Percentiles rank a stretch among this genome's conserved stretches.
These are phyloP conservation scores for Retiboletus flavoniger DNA, from an alignment of 1,284 basidiomycete species.

Conservation along the genomic window DNA sequence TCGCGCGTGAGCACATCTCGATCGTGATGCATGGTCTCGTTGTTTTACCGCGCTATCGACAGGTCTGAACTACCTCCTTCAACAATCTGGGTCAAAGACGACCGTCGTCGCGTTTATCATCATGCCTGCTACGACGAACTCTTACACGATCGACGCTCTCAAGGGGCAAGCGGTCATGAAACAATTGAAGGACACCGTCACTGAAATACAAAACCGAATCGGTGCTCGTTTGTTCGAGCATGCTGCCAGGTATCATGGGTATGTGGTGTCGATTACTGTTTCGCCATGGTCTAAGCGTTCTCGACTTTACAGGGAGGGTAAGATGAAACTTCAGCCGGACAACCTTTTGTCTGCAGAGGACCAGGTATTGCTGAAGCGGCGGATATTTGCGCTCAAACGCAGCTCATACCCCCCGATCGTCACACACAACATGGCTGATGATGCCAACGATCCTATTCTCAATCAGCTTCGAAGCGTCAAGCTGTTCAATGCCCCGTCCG, in stretches of 20 bases:
- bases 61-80: conserved; percentile 84
- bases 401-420: conserved; percentile 90
- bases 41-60: conserved; percentile 7
- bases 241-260: conserved; percentile 90
- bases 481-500: conserved; percentile 81
- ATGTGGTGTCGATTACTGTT: conserved; percentile 26
- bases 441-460: conserved; percentile 87
- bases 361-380: conserved; percentile 92
- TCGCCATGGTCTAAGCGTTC: not conserved
- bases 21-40: not conserved
- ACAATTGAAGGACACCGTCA: conserved; percentile 92
- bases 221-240: conserved; percentile 92
- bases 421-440: conserved; percentile 98
- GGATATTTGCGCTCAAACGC: conserved; percentile 94
- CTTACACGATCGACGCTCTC: conserved; percentile 95
- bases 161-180: conserved; percentile 99
- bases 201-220: conserved; percentile 91
- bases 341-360: conserved; percentile 88
- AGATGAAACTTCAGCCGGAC: conserved; percentile 70
- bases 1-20: conserved; percentile 64
- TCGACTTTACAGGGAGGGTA: conserved; percentile 59
- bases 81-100: conserved; percentile 74
- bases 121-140: conserved; percentile 95
- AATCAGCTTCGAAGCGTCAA: conserved; percentile 93
- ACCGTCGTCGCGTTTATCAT: conserved; percentile 99